Conservation (phyloP, 129 eudicot species). For the Lactuca saligna region DNA sequence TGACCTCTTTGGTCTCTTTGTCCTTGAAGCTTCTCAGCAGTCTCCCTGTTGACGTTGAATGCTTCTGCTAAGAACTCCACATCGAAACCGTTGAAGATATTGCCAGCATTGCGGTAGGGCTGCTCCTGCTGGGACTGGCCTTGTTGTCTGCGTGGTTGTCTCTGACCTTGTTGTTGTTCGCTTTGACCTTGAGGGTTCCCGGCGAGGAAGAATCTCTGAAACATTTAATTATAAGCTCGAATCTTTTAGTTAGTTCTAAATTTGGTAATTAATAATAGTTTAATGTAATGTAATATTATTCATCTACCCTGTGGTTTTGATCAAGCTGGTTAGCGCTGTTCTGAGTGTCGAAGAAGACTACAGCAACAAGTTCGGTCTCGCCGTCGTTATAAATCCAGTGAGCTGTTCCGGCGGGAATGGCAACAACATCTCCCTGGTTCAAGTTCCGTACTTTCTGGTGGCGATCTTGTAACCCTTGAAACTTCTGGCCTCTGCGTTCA, state of each 20-base stretch:
- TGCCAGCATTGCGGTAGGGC: slow-evolving; percentile 23
- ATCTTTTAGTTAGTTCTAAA: too few species aligned
- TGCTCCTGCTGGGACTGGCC: slow-evolving; percentile 10
- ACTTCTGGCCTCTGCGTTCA: slow-evolving; percentile 18
- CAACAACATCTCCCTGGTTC: slow-evolving; percentile 50
- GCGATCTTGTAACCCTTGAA: slow-evolving; percentile 31
- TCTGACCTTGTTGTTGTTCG: slow-evolving; percentile 20
- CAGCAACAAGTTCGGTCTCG: slow-evolving; percentile 40
- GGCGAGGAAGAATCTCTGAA: slow-evolving; percentile 43
- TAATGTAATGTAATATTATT: background rate
- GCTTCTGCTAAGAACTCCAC: slow-evolving; percentile 36
- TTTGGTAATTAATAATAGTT: background rate
- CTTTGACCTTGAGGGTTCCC: slow-evolving; percentile 40
- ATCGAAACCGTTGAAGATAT: slow-evolving; percentile 55
- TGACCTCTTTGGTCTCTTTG: slow-evolving; percentile 61
- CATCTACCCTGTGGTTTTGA: slow-evolving; percentile 41
- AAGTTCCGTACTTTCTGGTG: slow-evolving; percentile 56
- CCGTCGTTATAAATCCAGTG: slow-evolving; percentile 73
- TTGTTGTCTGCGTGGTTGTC: slow-evolving; percentile 22
- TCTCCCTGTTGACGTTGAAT: slow-evolving; percentile 50
- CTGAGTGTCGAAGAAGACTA: slow-evolving; percentile 44
- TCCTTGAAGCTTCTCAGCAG: slow-evolving; percentile 52
- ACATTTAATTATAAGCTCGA: background rate
- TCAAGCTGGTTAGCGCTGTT: slow-evolving; percentile 70
- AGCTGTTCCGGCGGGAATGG: slow-evolving; percentile 61